Evolutionary conservation across 2,329 filamentous ascomycete genomes (phyloP), one percentile per base, ranked within the genome.

Genomic region (Huntiella savannae): DNA sequence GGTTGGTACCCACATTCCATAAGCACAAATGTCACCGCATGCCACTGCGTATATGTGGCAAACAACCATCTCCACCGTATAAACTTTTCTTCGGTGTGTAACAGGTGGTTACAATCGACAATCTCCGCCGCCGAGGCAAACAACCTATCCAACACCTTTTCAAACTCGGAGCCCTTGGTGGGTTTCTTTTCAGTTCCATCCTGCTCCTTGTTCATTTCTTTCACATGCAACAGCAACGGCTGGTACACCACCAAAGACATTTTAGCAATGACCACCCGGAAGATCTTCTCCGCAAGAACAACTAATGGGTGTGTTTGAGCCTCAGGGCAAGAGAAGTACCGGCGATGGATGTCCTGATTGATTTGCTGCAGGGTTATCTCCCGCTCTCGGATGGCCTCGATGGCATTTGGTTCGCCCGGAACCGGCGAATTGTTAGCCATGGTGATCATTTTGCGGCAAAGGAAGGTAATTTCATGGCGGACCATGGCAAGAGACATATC

Each of bases 221-320:
- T 39, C 2, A 41, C 22, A 28, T 41, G 40, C 44, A 76, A 71
- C 32, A 81, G 74, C 54, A 79, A 69, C 0, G 82, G 81, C 53
- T 88, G 77, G 55, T 88, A 82, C 2, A 84, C 70, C 50, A 86
- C 70, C 33, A 91, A 67, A 63, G 78, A 83, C 65, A 86, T 75
- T 60, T 86, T 88, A 45, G 77, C 77, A 62, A 86, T 73, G 51
- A 87, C 75, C 32, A 88, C 66, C 7, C 80, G 73, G 3, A 75
- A 70, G 17, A 83, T 67, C 22, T 79, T 80, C 3, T 74, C 76
- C 5, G 72, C 72, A 19, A 81, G 71, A 77, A 79, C 83, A 51
- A 76, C 76, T 1, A 83, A 61, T 0, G 71, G 66, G 13, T 41
- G 37, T 51, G 54, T 62, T 38, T 62, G 57, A 55, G 67, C 64